Percentiles rank a stretch among this genome's conserved stretches.
phyloP scores from a whole-genome alignment of 495 filamentous ascomycete genomes.

The Xylaria sp. region DNA sequence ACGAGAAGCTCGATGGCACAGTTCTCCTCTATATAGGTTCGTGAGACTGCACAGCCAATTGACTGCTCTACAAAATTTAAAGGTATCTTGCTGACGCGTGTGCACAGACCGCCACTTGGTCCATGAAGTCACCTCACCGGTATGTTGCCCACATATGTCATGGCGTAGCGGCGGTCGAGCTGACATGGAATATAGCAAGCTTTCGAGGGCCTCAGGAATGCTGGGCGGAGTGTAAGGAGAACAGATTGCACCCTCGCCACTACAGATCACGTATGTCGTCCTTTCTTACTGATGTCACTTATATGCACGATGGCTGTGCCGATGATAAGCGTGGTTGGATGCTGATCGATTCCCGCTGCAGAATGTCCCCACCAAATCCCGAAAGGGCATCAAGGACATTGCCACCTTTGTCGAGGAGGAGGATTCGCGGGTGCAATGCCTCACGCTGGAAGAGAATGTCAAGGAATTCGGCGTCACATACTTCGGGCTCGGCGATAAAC shows the following conservation, averaged over 20 bases:
- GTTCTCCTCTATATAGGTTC: slow-evolving; percentile 90
- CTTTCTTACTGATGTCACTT: background rate
- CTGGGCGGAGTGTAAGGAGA: slow-evolving; percentile 83
- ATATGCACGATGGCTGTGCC: slow-evolving; percentile 27
- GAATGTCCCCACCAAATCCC: slow-evolving; percentile 90
- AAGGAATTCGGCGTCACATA: slow-evolving; percentile 96
- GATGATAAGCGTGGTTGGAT: slow-evolving; percentile 9
- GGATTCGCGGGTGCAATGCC: slow-evolving; percentile 91
- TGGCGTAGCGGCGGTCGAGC: slow-evolving; percentile 18
- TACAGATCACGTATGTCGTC: slow-evolving; percentile 84
- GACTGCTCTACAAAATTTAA: background rate
- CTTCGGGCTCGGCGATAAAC: slow-evolving; percentile 94
- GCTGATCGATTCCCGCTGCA: slow-evolving; percentile 44
- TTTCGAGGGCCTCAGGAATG: slow-evolving; percentile 92
- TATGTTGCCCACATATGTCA: slow-evolving; percentile 45
- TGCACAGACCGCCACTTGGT: slow-evolving; percentile 85
- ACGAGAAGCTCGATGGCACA: slow-evolving; percentile 91
- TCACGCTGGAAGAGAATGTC: slow-evolving; percentile 96
- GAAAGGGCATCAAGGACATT: slow-evolving; percentile 88
- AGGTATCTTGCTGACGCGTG: slow-evolving; percentile 29
- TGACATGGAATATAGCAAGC: slow-evolving; percentile 70
- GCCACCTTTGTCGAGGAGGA: slow-evolving; percentile 88
- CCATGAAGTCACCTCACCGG: slow-evolving; percentile 96
- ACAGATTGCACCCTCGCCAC: slow-evolving; percentile 97
- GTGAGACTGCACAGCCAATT: slow-evolving; percentile 27